Evolutionary conservation across 2,329 filamentous ascomycete species (phyloP), one percentile per base, ranked within the genome.

Genomic region (Exutisphaerella laricina): DNA sequence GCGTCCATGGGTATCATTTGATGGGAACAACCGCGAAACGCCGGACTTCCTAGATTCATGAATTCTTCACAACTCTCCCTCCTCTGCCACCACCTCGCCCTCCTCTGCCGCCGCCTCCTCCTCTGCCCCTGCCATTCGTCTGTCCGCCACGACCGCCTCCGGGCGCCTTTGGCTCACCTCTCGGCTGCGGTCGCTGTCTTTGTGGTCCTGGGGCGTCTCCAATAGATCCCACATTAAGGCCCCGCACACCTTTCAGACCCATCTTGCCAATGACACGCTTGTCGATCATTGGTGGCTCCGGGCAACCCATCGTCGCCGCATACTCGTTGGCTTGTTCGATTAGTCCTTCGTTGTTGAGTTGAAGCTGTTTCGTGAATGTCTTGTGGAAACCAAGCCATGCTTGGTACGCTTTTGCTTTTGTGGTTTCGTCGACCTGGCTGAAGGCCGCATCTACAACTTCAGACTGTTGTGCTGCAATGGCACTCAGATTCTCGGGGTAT

Each of bases 331-430:
- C 69, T 31, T 66, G 46, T 23, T 58, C 56, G 4, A 73, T 69
- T 9, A 72, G 56, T 2, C 63, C 62, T 12, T 58, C 55, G 1
- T 65, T 61, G 16, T 61, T 59, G 8, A 70, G 49, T 32, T 61
- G 63, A 26, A 71, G 53, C 43, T 70, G 65, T 58, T 70, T 70
- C 35, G 65, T 52, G 46, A 66, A 70, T 0, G 62, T 62, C 54
- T 70, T 70, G 60, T 70, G 65, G 59, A 70, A 73, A 17, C 70
- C 70, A 9, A 73, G 60, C 58, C 64, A 73, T 1, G 68, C 68
- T 45, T 68, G 65, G 52, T 73, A 72, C 1, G 68, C 69, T 45
- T 69, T 70, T 3, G 55, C 51, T 45, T 70, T 71, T 3, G 63
- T 57, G 9, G 48, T 49, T 34, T 70, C 65, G 14, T 71, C 66